Percentiles rank a stretch among this genome's conserved stretches.
phyloP scores from a whole-genome alignment of 345 rosid species.

The Abelmoschus esculentus region DNA sequence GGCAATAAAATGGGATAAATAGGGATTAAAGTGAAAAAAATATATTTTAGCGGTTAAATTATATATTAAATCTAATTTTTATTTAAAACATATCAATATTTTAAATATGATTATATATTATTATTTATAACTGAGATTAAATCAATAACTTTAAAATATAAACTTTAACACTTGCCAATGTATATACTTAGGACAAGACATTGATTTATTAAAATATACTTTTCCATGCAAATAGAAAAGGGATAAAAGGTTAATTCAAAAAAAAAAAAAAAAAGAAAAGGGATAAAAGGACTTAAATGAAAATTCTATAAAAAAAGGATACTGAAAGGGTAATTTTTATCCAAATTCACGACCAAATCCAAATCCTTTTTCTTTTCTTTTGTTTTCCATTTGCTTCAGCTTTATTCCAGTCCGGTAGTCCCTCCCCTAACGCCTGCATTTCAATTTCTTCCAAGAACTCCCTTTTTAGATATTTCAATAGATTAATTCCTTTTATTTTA shows the following conservation, averaged over 20 bases:
- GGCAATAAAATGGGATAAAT: too few relatives aligned
- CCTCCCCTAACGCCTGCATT: neutral
- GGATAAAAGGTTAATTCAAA: slow-evolving; percentile 10
- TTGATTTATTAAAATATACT: neutral
- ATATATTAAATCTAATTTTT: too few relatives aligned
- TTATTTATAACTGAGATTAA: neutral
- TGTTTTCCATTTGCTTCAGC: neutral
- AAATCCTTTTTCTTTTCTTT: neutral
- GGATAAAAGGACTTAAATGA: slow-evolving; percentile 7
- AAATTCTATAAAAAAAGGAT: neutral
- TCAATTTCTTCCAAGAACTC: neutral
- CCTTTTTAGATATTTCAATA: neutral
- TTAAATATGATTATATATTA: too few relatives aligned
- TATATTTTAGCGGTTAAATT: too few relatives aligned
- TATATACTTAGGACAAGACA: neutral
- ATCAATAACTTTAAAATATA: neutral
- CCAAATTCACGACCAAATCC: neutral
- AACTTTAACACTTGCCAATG: neutral
- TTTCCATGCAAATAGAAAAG: neutral
- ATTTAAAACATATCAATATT: too few relatives aligned
- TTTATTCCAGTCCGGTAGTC: neutral
- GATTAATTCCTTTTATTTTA: neutral
- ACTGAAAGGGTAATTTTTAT: slow-evolving; percentile 13
- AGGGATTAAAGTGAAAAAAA: too few relatives aligned
- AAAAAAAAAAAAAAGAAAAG: too few relatives aligned